Percentiles rank a stretch among this genome's conserved stretches.
These are phyloP conservation scores for Vitis hybrid DNA, from an alignment of 177 flowering plant species.

Conservation along the genomic window DNA sequence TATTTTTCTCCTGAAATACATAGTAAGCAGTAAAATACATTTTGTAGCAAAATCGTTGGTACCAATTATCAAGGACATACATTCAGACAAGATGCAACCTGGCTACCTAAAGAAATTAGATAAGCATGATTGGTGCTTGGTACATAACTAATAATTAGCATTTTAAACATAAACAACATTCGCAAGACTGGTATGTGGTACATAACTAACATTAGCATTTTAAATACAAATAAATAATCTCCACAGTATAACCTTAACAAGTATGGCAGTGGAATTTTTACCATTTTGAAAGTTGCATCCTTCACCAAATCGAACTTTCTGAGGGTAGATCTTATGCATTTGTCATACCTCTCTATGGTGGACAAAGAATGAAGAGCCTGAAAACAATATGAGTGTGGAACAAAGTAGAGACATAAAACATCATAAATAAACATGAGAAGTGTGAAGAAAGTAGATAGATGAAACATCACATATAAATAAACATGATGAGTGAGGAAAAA, in stretches of 20 bases:
- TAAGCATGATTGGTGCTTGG: no score
- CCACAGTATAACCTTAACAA: background rate
- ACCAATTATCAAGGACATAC: no score
- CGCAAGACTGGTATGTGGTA: no score
- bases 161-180: no score
- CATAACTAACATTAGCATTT: background rate
- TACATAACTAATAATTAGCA: no score
- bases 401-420: background rate
- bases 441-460: background rate
- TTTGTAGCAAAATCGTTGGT: no score
- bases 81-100: no score
- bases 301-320: conserved; percentile 33
- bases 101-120: no score
- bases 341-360: conserved; percentile 21
- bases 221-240: background rate
- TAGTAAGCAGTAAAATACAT: no score
- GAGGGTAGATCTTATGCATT: conserved; percentile 29
- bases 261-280: conserved; percentile 21
- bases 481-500: background rate
- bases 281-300: conserved; percentile 46
- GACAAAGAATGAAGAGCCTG: conserved; percentile 43
- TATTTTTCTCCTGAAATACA: no score
- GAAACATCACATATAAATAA: background rate
- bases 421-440: background rate
- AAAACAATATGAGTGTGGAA: conserved; percentile 10